Base-by-base conservation (phyloP, 257 asterid genomes). In the Petunia axillaris region DNA sequence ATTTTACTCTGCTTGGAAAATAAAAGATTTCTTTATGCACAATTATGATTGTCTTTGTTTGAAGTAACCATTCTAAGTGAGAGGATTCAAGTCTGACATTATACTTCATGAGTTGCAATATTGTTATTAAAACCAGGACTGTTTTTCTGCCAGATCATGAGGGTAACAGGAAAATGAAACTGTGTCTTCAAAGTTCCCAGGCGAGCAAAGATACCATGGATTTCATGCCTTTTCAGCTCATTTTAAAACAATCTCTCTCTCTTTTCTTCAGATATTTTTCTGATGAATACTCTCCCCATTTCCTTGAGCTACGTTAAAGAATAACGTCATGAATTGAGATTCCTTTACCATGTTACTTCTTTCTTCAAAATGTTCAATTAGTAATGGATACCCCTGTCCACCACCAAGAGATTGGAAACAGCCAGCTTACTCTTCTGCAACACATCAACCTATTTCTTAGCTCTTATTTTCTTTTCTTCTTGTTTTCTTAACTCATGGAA, bases 291-390 rank as follows among this genome's bases (percentile, higher is more conserved):
- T 71, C 9, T 4, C 60, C 77, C 11, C 7, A 46, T 71, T 44
- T 70, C 25, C 59, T 10, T 55, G 14, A 10, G 16, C 5, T 3
- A 25, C 25, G 9, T 9, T 25, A 16, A 54, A 44, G 4, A 70
- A 16, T 25, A 25, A 25, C 25, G 0, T 46, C 58, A 16, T 68
- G 58, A 68, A 44, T 14, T 16, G 76, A 68, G 75, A 68, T 44
- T 48, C 25, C 44, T 71, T 48, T 39, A 43, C 11, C 16, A 3
- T 48, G 43, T 35, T 50, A 48, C 62, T 35, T 71, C 13, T 71
- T 71, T 54, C 59, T 50, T 71, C 76, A 70, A 71, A 35, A 35
- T 35, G 62, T 71, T 50, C 62, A 50, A 35, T 10, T 50, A 71
- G 2, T 5, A 5, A 48, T 35, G 11, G 0, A 46, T 11, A 35